phyloP scores from a whole-genome alignment of 441 rosid species.

The Aquilaria agallochum region DNA sequence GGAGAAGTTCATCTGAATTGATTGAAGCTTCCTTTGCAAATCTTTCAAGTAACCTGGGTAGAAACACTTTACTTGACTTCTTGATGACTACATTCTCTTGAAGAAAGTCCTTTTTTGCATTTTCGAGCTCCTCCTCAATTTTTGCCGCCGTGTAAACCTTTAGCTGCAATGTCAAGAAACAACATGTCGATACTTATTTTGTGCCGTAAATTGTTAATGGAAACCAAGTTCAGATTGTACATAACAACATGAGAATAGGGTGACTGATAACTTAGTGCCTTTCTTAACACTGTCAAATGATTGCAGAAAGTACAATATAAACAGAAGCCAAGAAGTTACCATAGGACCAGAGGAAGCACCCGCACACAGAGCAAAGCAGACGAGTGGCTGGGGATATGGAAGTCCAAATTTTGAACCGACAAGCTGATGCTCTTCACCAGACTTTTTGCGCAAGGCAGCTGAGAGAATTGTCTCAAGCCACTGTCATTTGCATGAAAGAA shows the following conservation, averaged over 20 bases:
- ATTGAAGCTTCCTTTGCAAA: constrained; percentile 67
- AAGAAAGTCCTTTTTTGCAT: constrained; percentile 68
- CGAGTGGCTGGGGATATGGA: constrained; percentile 46
- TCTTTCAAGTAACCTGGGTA: constrained; percentile 67
- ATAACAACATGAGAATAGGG: background rate
- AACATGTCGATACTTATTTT: constrained; percentile 1
- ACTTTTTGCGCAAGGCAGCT: constrained; percentile 68
- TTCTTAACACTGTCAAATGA: background rate
- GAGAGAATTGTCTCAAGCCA: constrained; percentile 85
- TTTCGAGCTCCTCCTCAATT: constrained; percentile 60
- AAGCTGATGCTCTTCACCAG: constrained; percentile 58
- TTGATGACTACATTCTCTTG: constrained; percentile 48
- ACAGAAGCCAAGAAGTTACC: constrained; percentile 39
- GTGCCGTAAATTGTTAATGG: background rate
- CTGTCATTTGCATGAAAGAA: constrained; percentile 32
- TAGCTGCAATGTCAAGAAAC: constrained; percentile 34
- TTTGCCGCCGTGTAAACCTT: constrained; percentile 63
- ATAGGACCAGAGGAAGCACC: constrained; percentile 83
- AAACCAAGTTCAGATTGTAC: background rate
- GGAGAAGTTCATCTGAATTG: constrained; percentile 50
- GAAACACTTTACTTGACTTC: constrained; percentile 61
- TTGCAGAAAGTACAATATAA: background rate
- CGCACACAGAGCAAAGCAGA: constrained; percentile 79
- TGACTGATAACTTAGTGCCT: background rate
- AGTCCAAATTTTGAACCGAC: constrained; percentile 56